These are phyloP conservation scores for Malassezia arunalokei DNA, from an alignment of 1,284 basidiomycete species.

Conservation along the genomic window DNA sequence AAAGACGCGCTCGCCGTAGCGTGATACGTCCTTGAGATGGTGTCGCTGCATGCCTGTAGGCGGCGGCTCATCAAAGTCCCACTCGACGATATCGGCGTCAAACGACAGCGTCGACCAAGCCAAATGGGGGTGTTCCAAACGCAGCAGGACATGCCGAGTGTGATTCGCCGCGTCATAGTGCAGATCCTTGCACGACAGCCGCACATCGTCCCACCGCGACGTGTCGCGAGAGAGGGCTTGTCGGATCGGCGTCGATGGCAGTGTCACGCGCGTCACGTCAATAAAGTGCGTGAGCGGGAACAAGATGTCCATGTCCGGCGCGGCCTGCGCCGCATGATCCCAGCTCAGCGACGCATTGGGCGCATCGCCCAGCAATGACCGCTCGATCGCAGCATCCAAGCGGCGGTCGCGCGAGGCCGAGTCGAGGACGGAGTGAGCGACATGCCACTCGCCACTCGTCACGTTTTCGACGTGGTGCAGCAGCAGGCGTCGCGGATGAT, in stretches of 20 bases:
- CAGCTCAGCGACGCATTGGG: constrained; percentile 34
- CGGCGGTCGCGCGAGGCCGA: constrained; percentile 61
- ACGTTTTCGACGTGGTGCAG: constrained; percentile 72
- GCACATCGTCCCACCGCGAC: constrained; percentile 9
- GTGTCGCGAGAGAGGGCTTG: not conserved
- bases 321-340: constrained; percentile 32
- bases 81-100: constrained; percentile 74
- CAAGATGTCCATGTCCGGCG: constrained; percentile 50
- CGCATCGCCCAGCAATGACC: constrained; percentile 51
- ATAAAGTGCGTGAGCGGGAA: constrained; percentile 63
- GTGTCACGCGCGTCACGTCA: constrained; percentile 61
- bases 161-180: constrained; percentile 57
- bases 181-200: constrained; percentile 48
- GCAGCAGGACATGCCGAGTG: constrained; percentile 61
- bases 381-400: constrained; percentile 57
- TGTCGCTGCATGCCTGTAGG: constrained; percentile 58
- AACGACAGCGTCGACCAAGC: constrained; percentile 89
- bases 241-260: constrained; percentile 48
- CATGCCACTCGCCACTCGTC: constrained; percentile 58
- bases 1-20: constrained; percentile 64
- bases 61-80: constrained; percentile 55
- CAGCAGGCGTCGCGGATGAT: constrained; percentile 79
- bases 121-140: constrained; percentile 66
- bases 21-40: constrained; percentile 79
- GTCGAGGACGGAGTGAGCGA: constrained; percentile 76